Base-by-base conservation (phyloP, 1,139 yeast species). In the Candida pseudoviswanathii region DNA sequence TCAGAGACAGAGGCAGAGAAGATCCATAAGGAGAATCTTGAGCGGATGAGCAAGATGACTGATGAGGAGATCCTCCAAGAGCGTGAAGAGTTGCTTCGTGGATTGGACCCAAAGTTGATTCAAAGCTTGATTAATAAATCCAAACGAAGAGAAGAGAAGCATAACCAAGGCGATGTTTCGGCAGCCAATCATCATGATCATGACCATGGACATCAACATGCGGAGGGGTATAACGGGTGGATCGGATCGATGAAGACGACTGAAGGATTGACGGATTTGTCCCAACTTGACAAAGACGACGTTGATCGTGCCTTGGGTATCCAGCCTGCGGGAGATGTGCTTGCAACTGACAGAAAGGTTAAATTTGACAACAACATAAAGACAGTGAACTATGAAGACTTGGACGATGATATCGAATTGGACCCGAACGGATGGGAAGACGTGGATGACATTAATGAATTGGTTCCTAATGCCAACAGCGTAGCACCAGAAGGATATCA, bases 11-110 rank as follows among this genome's bases (percentile, higher is more conserved):
- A 89, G 58, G 81, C 85, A 1, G 92, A 86, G 57, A 78, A 80
- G 60, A 89, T 92, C 33, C 94, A 89, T 64, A 65, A 78, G 50
- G 97, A 92, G 60, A 92, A 92, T 64, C 63, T 87, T 55, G 81
- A 82, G 41, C 73, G 77, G 45, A 65, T 94, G 51, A 69, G 84
- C 25, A 64, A 68, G 11, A 86, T 92, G 95, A 72, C 86, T 2
- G 75, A 74, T 2, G 85, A 79, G 25, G 92, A 92, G 59, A 80
- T 89, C 30, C 74, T 77, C 29, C 67, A 72, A 41, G 96, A 89
- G 58, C 75, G 82, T 54, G 80, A 81, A 54, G 96, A 89, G 58
- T 67, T 94, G 38, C 56, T 89, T 50, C 78, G 78, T 10, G 74
- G 80, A 1, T 73, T 92, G 65, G 85, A 89, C 63, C 96, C 96